Conservation (phyloP, 2,329 filamentous ascomycete genomes). For the Cordyceps cicadae region DNA sequence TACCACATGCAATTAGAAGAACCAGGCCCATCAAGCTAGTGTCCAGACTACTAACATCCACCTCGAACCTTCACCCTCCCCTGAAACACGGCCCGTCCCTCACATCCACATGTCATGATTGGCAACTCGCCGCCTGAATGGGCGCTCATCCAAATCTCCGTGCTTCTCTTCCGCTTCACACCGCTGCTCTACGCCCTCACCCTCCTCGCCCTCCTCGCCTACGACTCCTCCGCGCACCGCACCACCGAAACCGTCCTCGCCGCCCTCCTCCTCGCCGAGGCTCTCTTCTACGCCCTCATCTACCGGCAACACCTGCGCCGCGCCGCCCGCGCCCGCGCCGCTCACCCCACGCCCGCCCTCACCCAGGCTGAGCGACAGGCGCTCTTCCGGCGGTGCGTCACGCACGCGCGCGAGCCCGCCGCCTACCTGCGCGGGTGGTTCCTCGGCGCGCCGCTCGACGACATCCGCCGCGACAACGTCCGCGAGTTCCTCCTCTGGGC, state of each 20-base stretch:
- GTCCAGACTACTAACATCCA: background rate
- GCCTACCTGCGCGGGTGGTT: slow-evolving; percentile 59
- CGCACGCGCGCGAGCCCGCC: slow-evolving; percentile 45
- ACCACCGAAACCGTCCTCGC: slow-evolving; percentile 17
- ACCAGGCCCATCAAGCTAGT: background rate
- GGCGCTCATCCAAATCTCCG: slow-evolving; percentile 36
- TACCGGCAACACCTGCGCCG: slow-evolving; percentile 34
- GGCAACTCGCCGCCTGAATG: slow-evolving; percentile 30
- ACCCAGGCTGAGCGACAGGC: slow-evolving; percentile 37
- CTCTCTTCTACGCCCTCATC: slow-evolving; percentile 33
- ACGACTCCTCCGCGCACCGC: slow-evolving; percentile 15
- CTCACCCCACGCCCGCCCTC: slow-evolving; percentile 6
- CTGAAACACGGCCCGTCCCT: background rate
- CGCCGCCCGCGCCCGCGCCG: slow-evolving; percentile 34
- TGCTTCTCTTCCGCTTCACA: slow-evolving; percentile 36
- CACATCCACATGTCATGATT: slow-evolving; percentile 23
- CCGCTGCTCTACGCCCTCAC: slow-evolving; percentile 29
- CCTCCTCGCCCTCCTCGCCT: slow-evolving; percentile 21
- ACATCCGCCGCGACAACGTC: slow-evolving; percentile 60
- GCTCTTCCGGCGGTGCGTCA: slow-evolving; percentile 49
- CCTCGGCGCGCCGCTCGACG: slow-evolving; percentile 45
- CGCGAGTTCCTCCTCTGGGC: slow-evolving; percentile 61
- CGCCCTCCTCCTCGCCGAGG: slow-evolving; percentile 30
- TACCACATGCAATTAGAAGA: too few species aligned
- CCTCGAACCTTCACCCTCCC: background rate